Evolutionary conservation across 176 grass and related monocot genomes (phyloP).

Genomic region (Coix lacrymajobi): DNA sequence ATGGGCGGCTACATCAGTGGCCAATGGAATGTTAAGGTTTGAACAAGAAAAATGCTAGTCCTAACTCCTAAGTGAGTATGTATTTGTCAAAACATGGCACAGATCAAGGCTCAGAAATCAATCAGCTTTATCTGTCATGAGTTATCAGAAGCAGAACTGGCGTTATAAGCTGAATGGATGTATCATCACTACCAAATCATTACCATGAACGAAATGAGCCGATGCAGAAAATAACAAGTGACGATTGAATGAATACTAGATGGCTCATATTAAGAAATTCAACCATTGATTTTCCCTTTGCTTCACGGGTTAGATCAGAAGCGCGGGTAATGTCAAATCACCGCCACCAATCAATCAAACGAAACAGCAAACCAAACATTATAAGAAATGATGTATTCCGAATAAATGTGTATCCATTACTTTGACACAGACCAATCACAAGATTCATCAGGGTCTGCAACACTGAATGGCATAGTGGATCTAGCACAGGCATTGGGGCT

Average conservation of each 20-base stretch:
- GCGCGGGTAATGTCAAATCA: conserved; percentile 43
- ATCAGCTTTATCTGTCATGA: conserved; percentile 47
- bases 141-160: conserved; percentile 65
- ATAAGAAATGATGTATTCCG: not conserved
- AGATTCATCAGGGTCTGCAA: conserved; percentile 38
- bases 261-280: conserved; percentile 63
- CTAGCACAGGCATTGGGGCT: conserved; percentile 56
- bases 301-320: conserved; percentile 49
- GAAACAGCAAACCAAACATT: too few relatives aligned
- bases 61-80: not conserved
- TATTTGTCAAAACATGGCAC: not conserved
- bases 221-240: not conserved
- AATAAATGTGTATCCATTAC: conserved; percentile 23
- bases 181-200: conserved; percentile 35
- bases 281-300: conserved; percentile 40
- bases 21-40: not conserved
- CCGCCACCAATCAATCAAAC: conserved; percentile 3
- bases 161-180: conserved; percentile 31
- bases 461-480: conserved; percentile 53
- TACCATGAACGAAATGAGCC: accelerated
- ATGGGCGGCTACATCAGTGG: not conserved
- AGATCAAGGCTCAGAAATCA: conserved; percentile 32
- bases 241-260: not conserved
- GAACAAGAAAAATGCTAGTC: not conserved
- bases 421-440: conserved; percentile 55